Evolutionary conservation across 345 rosid genomes (phyloP).

Genomic region (Schrenkiella parvula): DNA sequence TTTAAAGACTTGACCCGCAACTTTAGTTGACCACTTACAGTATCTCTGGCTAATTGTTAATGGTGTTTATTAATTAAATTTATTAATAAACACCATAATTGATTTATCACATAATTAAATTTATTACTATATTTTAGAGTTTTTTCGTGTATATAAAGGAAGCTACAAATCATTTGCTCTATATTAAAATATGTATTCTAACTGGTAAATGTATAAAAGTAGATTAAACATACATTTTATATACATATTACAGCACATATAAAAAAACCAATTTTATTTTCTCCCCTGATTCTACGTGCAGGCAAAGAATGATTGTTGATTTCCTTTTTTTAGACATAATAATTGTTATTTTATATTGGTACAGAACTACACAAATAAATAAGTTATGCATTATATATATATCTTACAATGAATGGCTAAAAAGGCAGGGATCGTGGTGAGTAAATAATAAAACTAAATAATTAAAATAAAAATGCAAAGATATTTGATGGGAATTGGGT

Average conservation of each 20-base stretch:
- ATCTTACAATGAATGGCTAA: conserved; percentile 16
- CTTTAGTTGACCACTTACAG: conserved; percentile 9
- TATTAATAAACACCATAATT: not conserved
- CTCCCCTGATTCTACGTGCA: not conserved
- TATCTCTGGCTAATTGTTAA: not conserved
- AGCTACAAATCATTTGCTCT: not conserved
- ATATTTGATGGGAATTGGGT: conserved; percentile 31
- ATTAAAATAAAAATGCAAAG: not conserved
- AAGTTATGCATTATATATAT: not conserved
- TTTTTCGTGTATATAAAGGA: not conserved
- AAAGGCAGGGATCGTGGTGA: not conserved
- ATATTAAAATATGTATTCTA: not conserved
- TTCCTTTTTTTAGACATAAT: not conserved
- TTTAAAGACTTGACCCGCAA: not conserved
- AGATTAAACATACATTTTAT: not conserved
- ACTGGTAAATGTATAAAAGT: not conserved
- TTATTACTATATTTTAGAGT: not conserved
- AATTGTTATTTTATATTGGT: conserved; percentile 1
- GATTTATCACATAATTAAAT: not conserved
- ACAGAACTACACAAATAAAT: not conserved
- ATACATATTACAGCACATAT: too few species aligned
- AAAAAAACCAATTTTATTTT: too few species aligned
- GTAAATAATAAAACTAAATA: not conserved
- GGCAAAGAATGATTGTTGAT: not conserved
- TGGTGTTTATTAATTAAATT: too few species aligned